Conservation (phyloP, 352 stramenopile species). For the Albugo laibachii region DNA sequence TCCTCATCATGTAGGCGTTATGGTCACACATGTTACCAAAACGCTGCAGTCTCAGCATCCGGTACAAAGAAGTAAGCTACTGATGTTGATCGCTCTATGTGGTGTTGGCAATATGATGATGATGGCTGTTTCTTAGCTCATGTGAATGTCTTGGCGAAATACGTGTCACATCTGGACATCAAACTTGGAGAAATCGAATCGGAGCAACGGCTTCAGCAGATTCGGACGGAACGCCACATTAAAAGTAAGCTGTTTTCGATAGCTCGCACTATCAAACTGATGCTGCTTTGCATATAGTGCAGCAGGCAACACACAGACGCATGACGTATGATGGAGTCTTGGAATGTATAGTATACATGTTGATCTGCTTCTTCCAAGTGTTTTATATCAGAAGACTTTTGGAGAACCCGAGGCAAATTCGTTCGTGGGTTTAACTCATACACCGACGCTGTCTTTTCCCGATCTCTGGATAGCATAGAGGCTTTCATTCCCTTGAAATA, state of each 20-base stretch:
- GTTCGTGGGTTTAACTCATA: constrained; percentile 23
- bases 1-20: constrained; percentile 39
- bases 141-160: constrained; percentile 63
- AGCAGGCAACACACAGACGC: constrained; percentile 59
- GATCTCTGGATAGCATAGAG: background rate
- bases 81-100: background rate
- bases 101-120: constrained; percentile 1
- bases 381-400: constrained; percentile 64
- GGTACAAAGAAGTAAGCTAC: constrained; percentile 32
- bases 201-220: constrained; percentile 50
- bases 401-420: constrained; percentile 24
- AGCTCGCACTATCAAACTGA: background rate
- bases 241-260: constrained; percentile 18
- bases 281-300: constrained; percentile 15
- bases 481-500: background rate
- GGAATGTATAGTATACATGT: constrained; percentile 50
- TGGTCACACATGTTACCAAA: constrained; percentile 68
- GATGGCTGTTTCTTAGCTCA: constrained; percentile 15
- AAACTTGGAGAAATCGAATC: constrained; percentile 61
- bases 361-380: constrained; percentile 46
- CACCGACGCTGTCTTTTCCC: background rate
- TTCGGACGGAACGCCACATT: constrained; percentile 53
- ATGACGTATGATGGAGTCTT: constrained; percentile 50
- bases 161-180: constrained; percentile 58
- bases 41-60: constrained; percentile 62